phyloP scores from a whole-genome alignment of 148 eudicot species.

The Chenopodium album region DNA sequence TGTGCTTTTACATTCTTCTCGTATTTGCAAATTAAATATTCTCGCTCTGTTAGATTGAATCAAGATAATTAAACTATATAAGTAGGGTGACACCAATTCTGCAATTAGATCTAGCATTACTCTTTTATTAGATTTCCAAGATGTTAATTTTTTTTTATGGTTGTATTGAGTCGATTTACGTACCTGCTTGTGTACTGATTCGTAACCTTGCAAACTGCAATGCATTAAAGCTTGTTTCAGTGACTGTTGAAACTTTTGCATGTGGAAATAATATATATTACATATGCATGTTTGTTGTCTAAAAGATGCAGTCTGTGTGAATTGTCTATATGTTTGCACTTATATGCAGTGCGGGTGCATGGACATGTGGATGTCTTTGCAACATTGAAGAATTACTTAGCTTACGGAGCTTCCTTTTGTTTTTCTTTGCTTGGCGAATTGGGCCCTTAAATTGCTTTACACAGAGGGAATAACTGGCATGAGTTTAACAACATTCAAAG shows the following conservation, averaged over 20 bases:
- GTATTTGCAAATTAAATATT: background rate
- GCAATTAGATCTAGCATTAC: background rate
- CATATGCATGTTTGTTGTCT: background rate
- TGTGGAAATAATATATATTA: background rate
- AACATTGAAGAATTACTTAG: background rate
- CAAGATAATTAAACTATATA: background rate
- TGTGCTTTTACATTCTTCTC: constrained; percentile 3
- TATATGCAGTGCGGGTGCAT: constrained; percentile 9
- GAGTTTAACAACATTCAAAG: constrained; percentile 71
- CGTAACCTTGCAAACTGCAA: background rate
- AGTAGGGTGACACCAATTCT: background rate
- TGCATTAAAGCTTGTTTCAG: background rate
- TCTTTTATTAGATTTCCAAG: background rate
- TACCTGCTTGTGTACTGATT: background rate
- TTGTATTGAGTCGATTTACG: background rate
- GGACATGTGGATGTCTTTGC: constrained; percentile 7
- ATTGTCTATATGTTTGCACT: background rate
- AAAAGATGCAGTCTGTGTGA: constrained; percentile 3
- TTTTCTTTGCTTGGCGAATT: constrained; percentile 10
- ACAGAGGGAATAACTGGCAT: constrained; percentile 91
- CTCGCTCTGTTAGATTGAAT: background rate
- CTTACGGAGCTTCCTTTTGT: background rate
- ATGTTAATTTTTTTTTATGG: background rate
- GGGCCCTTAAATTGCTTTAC: constrained; percentile 20
- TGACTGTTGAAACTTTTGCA: background rate